Evolutionary conservation across 176 grass and related monocot species (phyloP).

Genomic region (Bothriochloa decipiens): DNA sequence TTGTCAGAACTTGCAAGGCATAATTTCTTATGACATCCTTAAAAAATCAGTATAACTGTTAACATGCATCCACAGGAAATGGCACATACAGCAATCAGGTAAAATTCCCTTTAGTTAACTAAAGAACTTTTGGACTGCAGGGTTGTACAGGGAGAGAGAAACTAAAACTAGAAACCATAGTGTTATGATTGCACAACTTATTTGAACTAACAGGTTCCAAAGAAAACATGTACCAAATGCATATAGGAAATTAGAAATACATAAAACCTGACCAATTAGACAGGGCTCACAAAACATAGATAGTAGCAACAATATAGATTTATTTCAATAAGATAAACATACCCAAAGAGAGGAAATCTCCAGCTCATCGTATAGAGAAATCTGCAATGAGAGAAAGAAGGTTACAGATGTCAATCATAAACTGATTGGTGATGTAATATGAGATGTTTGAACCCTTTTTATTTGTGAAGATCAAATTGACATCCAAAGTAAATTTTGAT

Average conservation of each 20-base stretch:
- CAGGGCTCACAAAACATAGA: slow-evolving; percentile 7
- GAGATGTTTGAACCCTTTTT: too few species aligned
- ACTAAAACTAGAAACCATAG: not conserved
- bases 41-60: not conserved
- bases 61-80: slow-evolving; percentile 31
- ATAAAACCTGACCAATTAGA: not conserved
- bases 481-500: too few species aligned
- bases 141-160: slow-evolving; percentile 10
- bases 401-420: not conserved
- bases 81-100: not conserved
- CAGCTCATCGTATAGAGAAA: slow-evolving; percentile 64
- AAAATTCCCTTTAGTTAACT: not conserved
- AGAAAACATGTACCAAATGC: not conserved
- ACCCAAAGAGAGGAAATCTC: slow-evolving; percentile 88
- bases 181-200: slow-evolving; percentile 9
- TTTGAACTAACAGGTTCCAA: slow-evolving; percentile 5
- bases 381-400: slow-evolving; percentile 37
- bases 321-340: slow-evolving; percentile 36
- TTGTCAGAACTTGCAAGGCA: not conserved
- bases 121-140: not conserved
- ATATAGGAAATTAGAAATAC: slow-evolving; percentile 31
- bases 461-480: too few species aligned
- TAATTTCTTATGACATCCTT: not conserved
- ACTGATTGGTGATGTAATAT: not conserved
- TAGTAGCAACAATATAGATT: not conserved